Percentiles rank a stretch among this genome's conserved stretches.
Evolutionary conservation across 257 asterid species (phyloP).

Genomic region (Anisodus tanguticus): DNA sequence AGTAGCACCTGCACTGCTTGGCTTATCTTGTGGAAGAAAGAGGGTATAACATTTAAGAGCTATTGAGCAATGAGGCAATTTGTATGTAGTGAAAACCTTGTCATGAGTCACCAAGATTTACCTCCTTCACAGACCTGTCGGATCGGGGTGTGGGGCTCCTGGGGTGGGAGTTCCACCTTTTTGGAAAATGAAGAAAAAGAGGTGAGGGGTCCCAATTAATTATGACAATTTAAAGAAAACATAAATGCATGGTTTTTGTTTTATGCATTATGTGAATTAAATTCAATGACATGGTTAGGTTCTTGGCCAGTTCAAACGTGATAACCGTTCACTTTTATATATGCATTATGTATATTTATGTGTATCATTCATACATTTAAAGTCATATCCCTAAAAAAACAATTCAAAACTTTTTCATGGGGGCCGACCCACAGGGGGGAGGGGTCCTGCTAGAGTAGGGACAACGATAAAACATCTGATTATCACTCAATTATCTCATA

Average conservation of each 20-base stretch:
- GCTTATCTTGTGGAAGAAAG: background rate
- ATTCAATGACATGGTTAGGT: constrained; percentile 29
- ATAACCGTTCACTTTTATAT: constrained; percentile 10
- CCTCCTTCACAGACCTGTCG: too few species aligned
- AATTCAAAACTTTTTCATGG: background rate
- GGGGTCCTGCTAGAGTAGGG: constrained; percentile 25
- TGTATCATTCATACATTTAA: background rate
- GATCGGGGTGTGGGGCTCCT: too few species aligned
- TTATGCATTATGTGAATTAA: constrained; percentile 19
- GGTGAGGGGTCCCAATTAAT: background rate
- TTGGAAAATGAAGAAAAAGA: constrained; percentile 12
- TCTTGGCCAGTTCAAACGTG: constrained; percentile 26
- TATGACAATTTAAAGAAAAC: background rate
- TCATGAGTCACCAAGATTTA: too few species aligned
- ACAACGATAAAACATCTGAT: background rate
- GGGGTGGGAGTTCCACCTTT: too few species aligned
- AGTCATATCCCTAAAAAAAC: background rate
- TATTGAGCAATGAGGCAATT: background rate
- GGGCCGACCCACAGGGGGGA: background rate
- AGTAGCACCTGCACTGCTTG: background rate
- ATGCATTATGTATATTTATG: background rate
- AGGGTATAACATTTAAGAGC: background rate
- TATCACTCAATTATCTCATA: background rate
- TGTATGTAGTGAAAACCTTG: background rate
- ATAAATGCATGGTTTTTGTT: background rate